Percentiles rank a stretch among this genome's conserved stretches.
phyloP scores from a whole-genome alignment of 768 basidiomycete species.

The Phanerodontia chrysosporium region DNA sequence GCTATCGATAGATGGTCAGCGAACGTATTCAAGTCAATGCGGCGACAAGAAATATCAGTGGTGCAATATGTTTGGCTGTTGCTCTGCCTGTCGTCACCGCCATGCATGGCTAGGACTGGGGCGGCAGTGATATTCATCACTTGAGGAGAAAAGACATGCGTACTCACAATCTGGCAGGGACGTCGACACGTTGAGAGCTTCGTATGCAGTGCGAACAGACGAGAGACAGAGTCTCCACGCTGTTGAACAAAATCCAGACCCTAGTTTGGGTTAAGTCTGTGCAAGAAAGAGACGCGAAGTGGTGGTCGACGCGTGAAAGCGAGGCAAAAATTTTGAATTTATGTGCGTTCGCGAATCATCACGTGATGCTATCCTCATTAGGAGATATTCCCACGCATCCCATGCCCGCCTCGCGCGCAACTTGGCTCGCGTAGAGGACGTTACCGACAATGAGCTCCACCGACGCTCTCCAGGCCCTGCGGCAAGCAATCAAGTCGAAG shows the following conservation, averaged over 20 bases:
- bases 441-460: constrained; percentile 15
- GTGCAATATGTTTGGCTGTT: constrained; percentile 26
- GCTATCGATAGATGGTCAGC: too few relatives aligned
- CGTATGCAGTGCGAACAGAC: too few relatives aligned
- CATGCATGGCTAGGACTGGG: constrained; percentile 23
- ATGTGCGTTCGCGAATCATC: background rate
- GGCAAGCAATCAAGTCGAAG: constrained; percentile 58
- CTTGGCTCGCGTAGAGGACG: background rate
- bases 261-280: too few relatives aligned
- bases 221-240: too few relatives aligned
- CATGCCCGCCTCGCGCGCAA: background rate
- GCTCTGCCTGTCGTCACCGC: constrained; percentile 28
- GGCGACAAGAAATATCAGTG: constrained; percentile 16
- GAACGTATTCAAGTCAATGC: background rate
- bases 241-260: too few relatives aligned
- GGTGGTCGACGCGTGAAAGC: background rate
- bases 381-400: background rate
- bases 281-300: background rate
- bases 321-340: constrained; percentile 1
- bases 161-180: constrained; percentile 7
- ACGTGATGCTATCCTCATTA: background rate
- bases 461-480: constrained; percentile 56
- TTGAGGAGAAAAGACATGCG: background rate
- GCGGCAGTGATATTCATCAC: constrained; percentile 27
- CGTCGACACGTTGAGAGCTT: too few relatives aligned